These are phyloP conservation scores for Phalaenopsis equestris DNA, from an alignment of 106 monocot species.

Conservation along the genomic window DNA sequence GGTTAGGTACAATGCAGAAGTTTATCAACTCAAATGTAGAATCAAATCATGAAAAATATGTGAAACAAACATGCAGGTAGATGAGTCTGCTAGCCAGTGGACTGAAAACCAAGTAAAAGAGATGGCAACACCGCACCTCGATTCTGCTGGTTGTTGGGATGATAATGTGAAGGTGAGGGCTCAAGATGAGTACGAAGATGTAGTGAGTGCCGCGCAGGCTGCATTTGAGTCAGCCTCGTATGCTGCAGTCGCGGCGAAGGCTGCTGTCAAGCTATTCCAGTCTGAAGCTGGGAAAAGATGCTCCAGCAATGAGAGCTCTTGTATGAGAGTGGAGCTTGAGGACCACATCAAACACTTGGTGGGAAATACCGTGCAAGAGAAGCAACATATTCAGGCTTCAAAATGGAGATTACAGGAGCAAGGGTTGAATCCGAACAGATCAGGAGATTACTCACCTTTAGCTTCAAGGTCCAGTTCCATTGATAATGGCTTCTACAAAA, in stretches of 20 bases:
- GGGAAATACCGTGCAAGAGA: too few relatives aligned
- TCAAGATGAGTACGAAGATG: conserved; percentile 25
- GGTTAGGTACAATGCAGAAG: background rate
- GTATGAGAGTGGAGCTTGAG: too few relatives aligned
- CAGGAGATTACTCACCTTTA: too few relatives aligned
- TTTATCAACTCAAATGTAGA: background rate
- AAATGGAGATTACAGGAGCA: too few relatives aligned
- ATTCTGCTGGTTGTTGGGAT: background rate
- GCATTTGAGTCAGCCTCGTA: conserved; percentile 59
- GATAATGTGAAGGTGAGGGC: background rate
- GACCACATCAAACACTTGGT: too few relatives aligned
- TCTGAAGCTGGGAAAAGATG: background rate
- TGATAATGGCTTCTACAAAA: too few relatives aligned
- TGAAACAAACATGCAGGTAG: background rate
- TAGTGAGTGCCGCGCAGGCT: conserved; percentile 50
- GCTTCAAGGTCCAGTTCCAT: too few relatives aligned
- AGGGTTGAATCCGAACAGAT: too few relatives aligned
- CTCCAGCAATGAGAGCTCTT: background rate
- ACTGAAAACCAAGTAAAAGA: background rate
- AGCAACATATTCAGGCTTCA: too few relatives aligned
- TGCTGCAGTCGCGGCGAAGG: conserved; percentile 71
- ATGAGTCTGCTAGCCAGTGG: background rate
- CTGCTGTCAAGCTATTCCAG: conserved; percentile 50
- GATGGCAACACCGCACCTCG: background rate
- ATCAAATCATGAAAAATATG: background rate